Evolutionary conservation across 805 yeast species (phyloP), one percentile per base, ranked within the genome.

Genomic region (Wickerhamomyces ciferrii): DNA sequence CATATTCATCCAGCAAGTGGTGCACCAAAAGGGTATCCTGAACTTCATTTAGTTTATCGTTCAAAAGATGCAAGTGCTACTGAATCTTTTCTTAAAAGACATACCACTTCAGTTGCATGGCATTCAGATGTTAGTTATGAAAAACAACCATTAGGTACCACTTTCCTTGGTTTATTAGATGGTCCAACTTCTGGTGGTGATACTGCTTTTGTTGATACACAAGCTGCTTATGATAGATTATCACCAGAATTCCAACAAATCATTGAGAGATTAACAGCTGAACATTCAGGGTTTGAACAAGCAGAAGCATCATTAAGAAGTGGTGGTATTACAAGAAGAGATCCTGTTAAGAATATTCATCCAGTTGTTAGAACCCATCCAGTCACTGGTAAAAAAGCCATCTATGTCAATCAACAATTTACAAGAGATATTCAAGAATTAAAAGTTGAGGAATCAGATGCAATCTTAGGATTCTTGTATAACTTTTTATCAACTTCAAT

Each of bases 281-380:
- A 70, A 35, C 75, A 75, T 51, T 61, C 63, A 32, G 70, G 69
- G 49, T 56, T 67, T 32, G 71, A 72, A 46, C 68, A 77, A 48
- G 63, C 70, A 20, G 67, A 69, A 25, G 80, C 79, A 20, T 67
- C 78, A 23, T 62, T 62, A 46, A 74, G 76, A n/a, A 73, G 72
- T 17, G 69, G 69, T 47, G 69, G 69, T 45, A 66, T 79, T 45
- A 80, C 72, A 52, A 71, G 82, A 60, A 76, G 71, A 48, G 45
- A 48, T 18, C 55, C 55, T 10, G 42, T 56, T 18, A 43, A 52
- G 9, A 52, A 48, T 5, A 23, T 36, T 5, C 87, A 81, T 61
- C 85, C 84, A 3, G 52, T 81, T 23, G 73, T 81, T 32, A 73
- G 85, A 65, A 78, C 84, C 36, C 82, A 82, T 53, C 86, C 87